Conservation (phyloP, 805 yeast species). For the Candida bentonensis region DNA sequence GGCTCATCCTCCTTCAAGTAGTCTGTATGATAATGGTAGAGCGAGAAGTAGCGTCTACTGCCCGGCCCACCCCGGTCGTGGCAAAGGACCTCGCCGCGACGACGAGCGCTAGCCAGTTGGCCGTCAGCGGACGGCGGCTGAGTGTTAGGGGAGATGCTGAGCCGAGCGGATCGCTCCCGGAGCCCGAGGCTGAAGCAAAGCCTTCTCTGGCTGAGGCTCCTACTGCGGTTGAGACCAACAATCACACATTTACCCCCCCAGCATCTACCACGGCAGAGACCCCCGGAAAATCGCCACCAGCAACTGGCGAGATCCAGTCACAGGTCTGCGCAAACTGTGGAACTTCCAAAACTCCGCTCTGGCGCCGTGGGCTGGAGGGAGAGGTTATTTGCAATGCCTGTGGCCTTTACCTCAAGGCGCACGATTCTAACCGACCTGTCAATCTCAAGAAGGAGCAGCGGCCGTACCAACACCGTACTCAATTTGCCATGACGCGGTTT, state of each 20-base stretch:
- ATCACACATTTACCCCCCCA: no score
- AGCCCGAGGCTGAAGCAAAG: no score
- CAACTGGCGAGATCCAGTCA: background rate
- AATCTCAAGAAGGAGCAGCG: constrained; percentile 32
- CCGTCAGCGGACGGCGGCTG: no score
- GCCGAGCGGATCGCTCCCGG: no score
- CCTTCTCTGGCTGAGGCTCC: no score
- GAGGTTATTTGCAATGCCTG: constrained; percentile 93
- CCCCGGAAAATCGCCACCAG: background rate
- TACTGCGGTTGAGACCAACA: no score
- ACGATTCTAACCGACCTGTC: constrained; percentile 52
- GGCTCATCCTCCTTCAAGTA: no score
- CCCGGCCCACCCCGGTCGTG: no score
- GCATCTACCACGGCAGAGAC: no score
- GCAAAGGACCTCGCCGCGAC: no score
- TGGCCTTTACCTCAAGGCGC: constrained; percentile 59
- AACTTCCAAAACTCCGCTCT: constrained; percentile 81
- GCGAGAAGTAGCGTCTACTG: background rate
- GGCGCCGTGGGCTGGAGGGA: constrained; percentile 90
- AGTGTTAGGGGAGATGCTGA: no score
- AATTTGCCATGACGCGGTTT: background rate
- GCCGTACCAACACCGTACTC: constrained; percentile 2
- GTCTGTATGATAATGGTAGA: background rate
- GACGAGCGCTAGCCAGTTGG: no score
- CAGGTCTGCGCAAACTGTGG: constrained; percentile 73